Evolutionary conservation across 2,329 filamentous ascomycete species (phyloP).

Genomic region (Cordyceps cateniannulata): DNA sequence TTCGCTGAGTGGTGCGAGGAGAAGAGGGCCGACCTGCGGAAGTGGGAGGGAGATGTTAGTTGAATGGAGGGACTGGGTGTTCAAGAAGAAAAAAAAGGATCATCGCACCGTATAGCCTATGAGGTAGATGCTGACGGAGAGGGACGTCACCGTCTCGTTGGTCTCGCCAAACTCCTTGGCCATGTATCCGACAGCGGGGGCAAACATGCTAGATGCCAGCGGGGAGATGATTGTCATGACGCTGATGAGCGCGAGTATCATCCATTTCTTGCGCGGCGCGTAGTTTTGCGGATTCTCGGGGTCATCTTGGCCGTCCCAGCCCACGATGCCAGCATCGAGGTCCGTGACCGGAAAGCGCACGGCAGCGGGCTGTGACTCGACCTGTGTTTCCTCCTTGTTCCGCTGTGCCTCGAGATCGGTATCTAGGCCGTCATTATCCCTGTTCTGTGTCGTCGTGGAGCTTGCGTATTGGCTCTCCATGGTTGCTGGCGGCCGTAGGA

Average conservation of each 20-base stretch:
- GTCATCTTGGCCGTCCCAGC: conserved; percentile 53
- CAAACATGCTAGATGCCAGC: conserved; percentile 15
- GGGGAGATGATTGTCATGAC: conserved; percentile 24
- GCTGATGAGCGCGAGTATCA: conserved; percentile 24
- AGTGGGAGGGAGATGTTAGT: neutral
- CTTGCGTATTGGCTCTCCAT: neutral
- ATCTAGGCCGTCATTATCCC: neutral
- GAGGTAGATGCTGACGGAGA: conserved; percentile 4
- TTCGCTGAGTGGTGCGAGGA: neutral
- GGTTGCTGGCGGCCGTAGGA: neutral
- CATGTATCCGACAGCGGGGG: conserved; percentile 12
- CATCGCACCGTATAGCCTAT: neutral
- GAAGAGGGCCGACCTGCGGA: neutral
- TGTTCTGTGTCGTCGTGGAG: neutral
- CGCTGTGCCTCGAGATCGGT: neutral
- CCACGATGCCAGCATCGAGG: conserved; percentile 31
- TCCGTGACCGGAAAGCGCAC: neutral
- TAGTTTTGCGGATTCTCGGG: conserved; percentile 59
- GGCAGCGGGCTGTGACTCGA: neutral
- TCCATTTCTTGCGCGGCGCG: conserved; percentile 37
- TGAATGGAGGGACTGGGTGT: neutral
- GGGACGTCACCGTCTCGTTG: neutral
- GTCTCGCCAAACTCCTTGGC: conserved; percentile 16
- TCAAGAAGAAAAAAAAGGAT: neutral
- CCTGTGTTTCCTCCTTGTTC: neutral